These are phyloP conservation scores for Carex sylvatica DNA, from an alignment of 202 grass and related monocot genomes.

Conservation along the genomic window DNA sequence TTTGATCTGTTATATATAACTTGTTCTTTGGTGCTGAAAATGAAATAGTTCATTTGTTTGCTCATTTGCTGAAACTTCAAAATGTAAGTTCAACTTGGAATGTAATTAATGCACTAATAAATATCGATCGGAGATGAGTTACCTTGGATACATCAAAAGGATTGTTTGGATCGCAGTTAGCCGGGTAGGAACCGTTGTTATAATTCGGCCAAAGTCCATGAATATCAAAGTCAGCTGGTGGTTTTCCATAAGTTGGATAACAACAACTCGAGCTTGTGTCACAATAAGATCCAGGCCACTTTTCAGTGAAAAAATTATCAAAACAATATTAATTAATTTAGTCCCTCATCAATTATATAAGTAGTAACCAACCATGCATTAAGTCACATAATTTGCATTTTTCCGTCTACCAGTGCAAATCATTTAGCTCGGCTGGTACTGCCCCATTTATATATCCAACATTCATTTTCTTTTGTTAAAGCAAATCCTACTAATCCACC, in stretches of 20 bases:
- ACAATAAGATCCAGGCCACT: background rate
- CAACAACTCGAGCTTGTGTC: background rate
- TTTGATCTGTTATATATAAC: background rate
- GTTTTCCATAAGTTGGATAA: background rate
- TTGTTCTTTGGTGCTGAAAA: background rate
- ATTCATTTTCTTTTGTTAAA: background rate
- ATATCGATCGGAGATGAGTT: background rate
- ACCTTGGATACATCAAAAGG: background rate
- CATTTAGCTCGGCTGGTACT: background rate
- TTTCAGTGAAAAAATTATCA: background rate
- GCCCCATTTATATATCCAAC: background rate
- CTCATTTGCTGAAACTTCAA: too few species aligned
- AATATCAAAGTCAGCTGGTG: background rate
- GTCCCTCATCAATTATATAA: background rate
- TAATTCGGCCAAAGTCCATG: constrained; percentile 1
- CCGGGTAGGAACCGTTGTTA: background rate
- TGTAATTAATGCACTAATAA: too few species aligned
- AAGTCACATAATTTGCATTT: background rate
- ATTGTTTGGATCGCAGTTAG: background rate
- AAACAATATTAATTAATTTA: background rate
- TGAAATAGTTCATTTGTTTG: background rate
- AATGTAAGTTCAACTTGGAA: too few species aligned
- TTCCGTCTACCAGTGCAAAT: background rate
- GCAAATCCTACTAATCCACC: too few species aligned
- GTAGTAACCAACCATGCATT: background rate